Conservation (phyloP, 352 stramenopile genomes). For the Globisporangium parvum region DNA sequence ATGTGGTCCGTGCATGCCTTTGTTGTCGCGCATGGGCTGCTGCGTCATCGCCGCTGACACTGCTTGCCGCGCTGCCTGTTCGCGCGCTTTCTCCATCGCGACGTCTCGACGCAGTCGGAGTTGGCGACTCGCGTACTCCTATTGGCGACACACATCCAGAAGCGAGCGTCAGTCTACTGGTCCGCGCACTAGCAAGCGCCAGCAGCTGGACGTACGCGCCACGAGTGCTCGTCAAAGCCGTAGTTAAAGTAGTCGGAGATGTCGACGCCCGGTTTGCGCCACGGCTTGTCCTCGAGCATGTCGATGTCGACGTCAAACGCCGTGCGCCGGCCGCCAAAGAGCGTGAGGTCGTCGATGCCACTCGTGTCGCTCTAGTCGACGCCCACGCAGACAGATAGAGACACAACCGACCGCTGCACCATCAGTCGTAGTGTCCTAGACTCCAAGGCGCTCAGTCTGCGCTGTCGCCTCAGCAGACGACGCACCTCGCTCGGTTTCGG, state of each 20-base stretch:
- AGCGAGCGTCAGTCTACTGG: background rate
- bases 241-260: slow-evolving; percentile 95
- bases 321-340: slow-evolving; percentile 79
- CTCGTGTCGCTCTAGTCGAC: slow-evolving; percentile 18
- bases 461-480: too few species aligned
- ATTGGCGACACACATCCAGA: slow-evolving; percentile 4
- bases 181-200: too few species aligned
- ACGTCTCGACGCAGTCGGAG: slow-evolving; percentile 61
- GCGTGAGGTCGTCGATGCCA: slow-evolving; percentile 59
- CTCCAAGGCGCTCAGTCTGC: too few species aligned
- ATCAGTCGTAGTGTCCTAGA: background rate
- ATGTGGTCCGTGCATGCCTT: slow-evolving; percentile 8
- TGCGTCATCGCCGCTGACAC: slow-evolving; percentile 53
- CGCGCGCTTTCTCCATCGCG: slow-evolving; percentile 66
- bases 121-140: slow-evolving; percentile 81
- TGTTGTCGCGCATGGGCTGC: slow-evolving; percentile 24
- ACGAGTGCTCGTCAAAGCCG: slow-evolving; percentile 88
- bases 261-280: slow-evolving; percentile 87
- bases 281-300: slow-evolving; percentile 87
- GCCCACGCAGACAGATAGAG: background rate
- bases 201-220: slow-evolving; percentile 29
- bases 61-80: slow-evolving; percentile 72
- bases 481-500: slow-evolving; percentile 21
- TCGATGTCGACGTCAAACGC: slow-evolving; percentile 92
- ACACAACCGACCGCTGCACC: too few species aligned